Evolutionary conservation across 2,329 filamentous ascomycete species (phyloP).

Genomic region (Trichoderma breve): DNA sequence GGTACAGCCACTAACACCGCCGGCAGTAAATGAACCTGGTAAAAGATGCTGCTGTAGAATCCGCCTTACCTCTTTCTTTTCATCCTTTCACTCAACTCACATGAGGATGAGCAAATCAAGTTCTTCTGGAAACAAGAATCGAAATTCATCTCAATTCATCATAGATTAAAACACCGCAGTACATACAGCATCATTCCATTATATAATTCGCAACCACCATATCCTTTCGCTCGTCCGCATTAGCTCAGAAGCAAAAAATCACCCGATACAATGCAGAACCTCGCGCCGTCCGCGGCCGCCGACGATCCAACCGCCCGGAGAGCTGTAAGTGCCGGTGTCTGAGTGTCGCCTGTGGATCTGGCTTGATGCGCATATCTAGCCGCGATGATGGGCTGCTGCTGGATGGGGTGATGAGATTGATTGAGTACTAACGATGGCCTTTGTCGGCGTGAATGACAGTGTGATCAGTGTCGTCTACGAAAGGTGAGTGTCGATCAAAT

Average conservation of each 20-base stretch:
- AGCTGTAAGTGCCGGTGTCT: slow-evolving; percentile 35
- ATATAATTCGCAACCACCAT: neutral
- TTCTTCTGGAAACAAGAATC: neutral
- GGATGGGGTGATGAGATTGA: neutral
- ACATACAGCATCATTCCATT: neutral
- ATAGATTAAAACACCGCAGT: neutral
- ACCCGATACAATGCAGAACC: slow-evolving; percentile 14
- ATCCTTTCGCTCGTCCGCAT: neutral
- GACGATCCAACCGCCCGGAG: slow-evolving; percentile 36
- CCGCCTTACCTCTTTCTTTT: neutral
- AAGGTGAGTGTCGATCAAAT: slow-evolving; percentile 37
- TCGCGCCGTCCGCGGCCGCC: slow-evolving; percentile 32
- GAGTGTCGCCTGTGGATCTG: neutral
- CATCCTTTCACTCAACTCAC: neutral
- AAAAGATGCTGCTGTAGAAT: neutral
- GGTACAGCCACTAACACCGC: neutral
- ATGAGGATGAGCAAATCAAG: neutral
- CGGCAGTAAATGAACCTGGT: neutral
- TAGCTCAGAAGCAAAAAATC: neutral
- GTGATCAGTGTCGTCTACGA: slow-evolving; percentile 45
- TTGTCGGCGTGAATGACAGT: slow-evolving; percentile 33
- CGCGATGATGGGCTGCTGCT: neutral
- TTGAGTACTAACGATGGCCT: neutral
- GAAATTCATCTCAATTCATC: neutral
- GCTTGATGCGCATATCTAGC: neutral